Evolutionary conservation across 495 filamentous ascomycete species (phyloP), one percentile per base, ranked within the genome.

Genomic region (Pseudoneurospora amorphoporcata): DNA sequence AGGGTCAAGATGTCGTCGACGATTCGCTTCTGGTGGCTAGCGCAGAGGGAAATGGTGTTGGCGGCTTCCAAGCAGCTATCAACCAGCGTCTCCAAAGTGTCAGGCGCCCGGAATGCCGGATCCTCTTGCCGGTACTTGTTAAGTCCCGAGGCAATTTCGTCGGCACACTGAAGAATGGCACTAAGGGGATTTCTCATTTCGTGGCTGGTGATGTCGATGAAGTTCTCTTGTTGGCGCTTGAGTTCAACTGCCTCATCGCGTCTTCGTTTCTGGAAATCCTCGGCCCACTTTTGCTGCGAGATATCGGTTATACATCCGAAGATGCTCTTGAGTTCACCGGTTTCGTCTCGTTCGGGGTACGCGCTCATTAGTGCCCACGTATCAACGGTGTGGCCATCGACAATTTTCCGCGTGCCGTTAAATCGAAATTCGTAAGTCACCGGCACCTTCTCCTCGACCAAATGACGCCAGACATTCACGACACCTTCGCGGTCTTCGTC

Each of bases 201-300:
- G 76, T 97, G 93, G 73, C 90, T 93, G 8, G 91, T 94, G 74
- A 94, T 95, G 79, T 95, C 92, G 76, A 95, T 94, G 79, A 95
- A 96, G 73, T 93, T 94, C 77, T 95, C 90, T 74, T 92, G 89
- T 72, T 91, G 88, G 42, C 87, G 82, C 77, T 92, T 91, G 53
- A 87, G 85, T 72, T 89, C 88, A 68, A 91, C 85, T 6, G 88
- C 91, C 77, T 89, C 89, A 74, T 87, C 83, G 39, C 87, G 82
- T 72, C 88, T 84, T 47, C 84, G 83, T 75, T 86, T 90, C 77
- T 91, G 89, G 40, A 90, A 84, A 70, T 86, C 86, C 75, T 91
- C 88, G 23, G 89, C 88, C 74, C 88, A 84, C 70, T 89, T 88
- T 75, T 88, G 87, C 72, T 90, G 87, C 41, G 83, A 84, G 70